A percentile compares a stretch with the other conserved stretches of the same genome.
Evolutionary conservation across 768 basidiomycete species (phyloP).

Genomic region (Ephemerocybe angulata): DNA sequence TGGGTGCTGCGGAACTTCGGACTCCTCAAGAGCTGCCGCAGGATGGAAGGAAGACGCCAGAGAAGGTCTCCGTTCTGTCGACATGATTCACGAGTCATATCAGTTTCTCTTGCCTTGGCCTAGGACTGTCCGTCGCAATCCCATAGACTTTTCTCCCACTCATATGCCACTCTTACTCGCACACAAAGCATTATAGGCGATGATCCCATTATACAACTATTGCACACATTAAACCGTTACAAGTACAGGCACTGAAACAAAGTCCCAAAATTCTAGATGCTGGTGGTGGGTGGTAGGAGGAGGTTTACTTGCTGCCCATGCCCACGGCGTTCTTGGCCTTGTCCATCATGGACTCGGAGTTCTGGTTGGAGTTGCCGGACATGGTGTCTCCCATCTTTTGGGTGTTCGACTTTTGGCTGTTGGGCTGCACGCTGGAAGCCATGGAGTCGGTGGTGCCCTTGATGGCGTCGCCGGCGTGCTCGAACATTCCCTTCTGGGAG

Average conservation of each 20-base stretch:
- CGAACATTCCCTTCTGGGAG: conserved; percentile 51
- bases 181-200: too few species aligned
- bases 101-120: too few species aligned
- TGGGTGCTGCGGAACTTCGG: neutral
- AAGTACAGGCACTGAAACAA: too few species aligned
- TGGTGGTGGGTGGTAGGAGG: too few species aligned
- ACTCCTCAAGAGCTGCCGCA: neutral
- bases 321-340: conserved; percentile 55
- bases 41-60: neutral
- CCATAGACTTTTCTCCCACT: too few species aligned
- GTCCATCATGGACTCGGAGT: conserved; percentile 41
- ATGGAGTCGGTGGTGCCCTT: conserved; percentile 47
- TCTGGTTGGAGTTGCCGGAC: conserved; percentile 46
- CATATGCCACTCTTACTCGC: too few species aligned
- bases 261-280: too few species aligned
- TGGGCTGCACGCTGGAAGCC: conserved; percentile 47
- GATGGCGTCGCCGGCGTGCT: conserved; percentile 46
- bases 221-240: too few species aligned
- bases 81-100: too few species aligned
- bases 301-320: conserved; percentile 35
- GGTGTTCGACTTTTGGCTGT: conserved; percentile 49
- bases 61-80: neutral
- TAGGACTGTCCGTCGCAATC: too few species aligned
- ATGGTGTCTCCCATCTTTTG: conserved; percentile 49
- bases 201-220: too few species aligned